phyloP scores from a whole-genome alignment of 1,139 yeast genomes.

The Nakaseomyces kungkrabaensis region DNA sequence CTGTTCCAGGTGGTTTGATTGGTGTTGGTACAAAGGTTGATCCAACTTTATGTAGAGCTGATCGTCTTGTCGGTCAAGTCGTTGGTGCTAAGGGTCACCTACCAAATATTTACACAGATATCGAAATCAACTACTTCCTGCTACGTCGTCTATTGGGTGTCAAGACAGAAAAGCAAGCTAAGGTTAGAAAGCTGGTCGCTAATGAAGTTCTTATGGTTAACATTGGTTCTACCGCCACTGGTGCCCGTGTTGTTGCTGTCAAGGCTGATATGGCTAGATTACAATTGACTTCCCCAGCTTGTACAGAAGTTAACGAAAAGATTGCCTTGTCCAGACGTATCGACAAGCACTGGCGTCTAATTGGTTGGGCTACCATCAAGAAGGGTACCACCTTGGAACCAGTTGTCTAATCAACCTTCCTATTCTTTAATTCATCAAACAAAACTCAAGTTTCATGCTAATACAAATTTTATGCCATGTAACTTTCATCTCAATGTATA shows the following conservation, averaged over 20 bases:
- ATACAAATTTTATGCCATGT: neutral
- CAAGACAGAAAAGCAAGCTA: conserved; percentile 94
- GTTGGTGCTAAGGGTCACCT: conserved; percentile 95
- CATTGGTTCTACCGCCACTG: conserved; percentile 98
- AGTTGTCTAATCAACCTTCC: conserved; percentile 28
- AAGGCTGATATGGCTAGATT: conserved; percentile 99
- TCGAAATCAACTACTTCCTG: conserved; percentile 93
- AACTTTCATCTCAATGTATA: conserved; percentile 3
- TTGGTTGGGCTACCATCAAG: conserved; percentile 99
- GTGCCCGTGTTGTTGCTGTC: conserved; percentile 97
- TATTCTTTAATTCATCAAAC: neutral
- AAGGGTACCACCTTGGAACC: conserved; percentile 88
- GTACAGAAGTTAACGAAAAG: conserved; percentile 97
- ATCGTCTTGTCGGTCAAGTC: conserved; percentile 97
- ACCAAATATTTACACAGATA: conserved; percentile 93
- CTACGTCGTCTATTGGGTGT: conserved; percentile 97
- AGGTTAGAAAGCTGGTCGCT: conserved; percentile 86
- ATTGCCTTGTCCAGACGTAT: conserved; percentile 98
- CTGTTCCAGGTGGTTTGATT: conserved; percentile 99
- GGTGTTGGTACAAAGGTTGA: conserved; percentile 99
- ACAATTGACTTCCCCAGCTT: conserved; percentile 93
- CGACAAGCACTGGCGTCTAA: conserved; percentile 99
- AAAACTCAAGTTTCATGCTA: neutral
- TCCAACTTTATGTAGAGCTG: conserved; percentile 98
- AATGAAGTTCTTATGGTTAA: conserved; percentile 98